Conservation (phyloP, 2,329 filamentous ascomycete genomes). For the Dactylellina sp. region DNA sequence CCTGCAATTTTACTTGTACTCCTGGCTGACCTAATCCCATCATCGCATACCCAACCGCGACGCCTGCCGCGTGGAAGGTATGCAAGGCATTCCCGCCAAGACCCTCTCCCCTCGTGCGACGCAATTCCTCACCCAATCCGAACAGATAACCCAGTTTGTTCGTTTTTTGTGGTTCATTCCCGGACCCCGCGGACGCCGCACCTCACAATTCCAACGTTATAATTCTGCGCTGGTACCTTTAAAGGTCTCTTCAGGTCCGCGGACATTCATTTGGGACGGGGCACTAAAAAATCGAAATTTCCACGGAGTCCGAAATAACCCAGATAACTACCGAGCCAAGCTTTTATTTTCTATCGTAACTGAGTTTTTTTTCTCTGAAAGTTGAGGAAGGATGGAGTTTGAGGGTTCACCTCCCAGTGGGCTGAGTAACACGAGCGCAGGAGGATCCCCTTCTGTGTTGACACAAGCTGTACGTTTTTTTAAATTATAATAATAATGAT, state of each 20-base stretch:
- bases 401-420: slow-evolving; percentile 23
- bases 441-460: slow-evolving; percentile 24
- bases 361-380: slow-evolving; percentile 18
- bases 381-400: slow-evolving; percentile 21
- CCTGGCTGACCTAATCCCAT: slow-evolving; percentile 32
- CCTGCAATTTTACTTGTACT: slow-evolving; percentile 19
- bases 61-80: slow-evolving; percentile 47
- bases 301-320: slow-evolving; percentile 54
- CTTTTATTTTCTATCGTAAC: slow-evolving; percentile 7
- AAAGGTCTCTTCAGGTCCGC: slow-evolving; percentile 38
- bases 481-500: neutral
- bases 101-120: slow-evolving; percentile 24
- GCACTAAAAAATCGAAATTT: slow-evolving; percentile 20
- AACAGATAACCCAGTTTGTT: slow-evolving; percentile 21
- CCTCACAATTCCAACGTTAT: slow-evolving; percentile 29
- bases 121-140: too few relatives aligned
- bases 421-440: slow-evolving; percentile 20
- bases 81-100: slow-evolving; percentile 34
- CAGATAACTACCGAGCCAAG: neutral
- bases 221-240: slow-evolving; percentile 25
- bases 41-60: slow-evolving; percentile 12
- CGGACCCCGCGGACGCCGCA: slow-evolving; percentile 49
- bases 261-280: slow-evolving; percentile 11
- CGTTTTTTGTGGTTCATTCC: slow-evolving; percentile 36
- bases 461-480: slow-evolving; percentile 54